Percentiles rank a stretch among this genome's conserved stretches.
Conservation (phyloP, 1,284 basidiomycete species). For the Puccinia triticina region DNA sequence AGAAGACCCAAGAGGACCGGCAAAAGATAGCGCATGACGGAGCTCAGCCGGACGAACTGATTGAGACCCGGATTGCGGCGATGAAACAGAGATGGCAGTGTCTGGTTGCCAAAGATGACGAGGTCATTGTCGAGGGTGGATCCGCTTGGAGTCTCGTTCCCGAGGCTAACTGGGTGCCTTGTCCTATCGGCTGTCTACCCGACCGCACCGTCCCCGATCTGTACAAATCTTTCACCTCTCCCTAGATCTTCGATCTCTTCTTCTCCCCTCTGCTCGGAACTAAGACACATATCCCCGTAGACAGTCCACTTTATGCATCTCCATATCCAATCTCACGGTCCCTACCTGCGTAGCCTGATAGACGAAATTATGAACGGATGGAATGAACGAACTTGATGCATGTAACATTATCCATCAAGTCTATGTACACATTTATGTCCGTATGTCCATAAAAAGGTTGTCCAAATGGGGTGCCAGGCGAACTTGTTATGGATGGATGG, state of each 20-base stretch:
- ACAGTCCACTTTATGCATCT: too few species aligned
- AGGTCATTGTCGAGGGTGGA: neutral
- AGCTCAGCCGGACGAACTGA: neutral
- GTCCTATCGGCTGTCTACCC: conserved; percentile 41
- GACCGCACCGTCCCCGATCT: conserved; percentile 27
- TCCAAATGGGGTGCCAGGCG: too few species aligned
- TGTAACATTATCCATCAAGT: too few species aligned
- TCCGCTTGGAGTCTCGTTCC: neutral
- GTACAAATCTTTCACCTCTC: conserved; percentile 4
- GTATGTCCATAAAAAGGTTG: too few species aligned
- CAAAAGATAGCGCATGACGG: neutral
- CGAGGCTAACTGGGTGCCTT: conserved; percentile 5
- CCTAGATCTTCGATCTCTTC: neutral
- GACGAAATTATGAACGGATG: too few species aligned
- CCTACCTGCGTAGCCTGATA: too few species aligned
- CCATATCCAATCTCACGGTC: too few species aligned
- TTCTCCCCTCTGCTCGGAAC: too few species aligned
- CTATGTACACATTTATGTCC: too few species aligned
- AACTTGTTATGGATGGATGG: too few species aligned
- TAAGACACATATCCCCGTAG: too few species aligned
- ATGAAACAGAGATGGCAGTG: conserved; percentile 31
- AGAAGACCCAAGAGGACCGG: neutral
- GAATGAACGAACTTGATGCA: too few species aligned
- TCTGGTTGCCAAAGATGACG: neutral
- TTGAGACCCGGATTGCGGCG: neutral